Percentiles rank a stretch among this genome's conserved stretches.
These are phyloP conservation scores for Neonectria ditissima DNA, from an alignment of 2,329 filamentous ascomycete genomes.

Conservation along the genomic window DNA sequence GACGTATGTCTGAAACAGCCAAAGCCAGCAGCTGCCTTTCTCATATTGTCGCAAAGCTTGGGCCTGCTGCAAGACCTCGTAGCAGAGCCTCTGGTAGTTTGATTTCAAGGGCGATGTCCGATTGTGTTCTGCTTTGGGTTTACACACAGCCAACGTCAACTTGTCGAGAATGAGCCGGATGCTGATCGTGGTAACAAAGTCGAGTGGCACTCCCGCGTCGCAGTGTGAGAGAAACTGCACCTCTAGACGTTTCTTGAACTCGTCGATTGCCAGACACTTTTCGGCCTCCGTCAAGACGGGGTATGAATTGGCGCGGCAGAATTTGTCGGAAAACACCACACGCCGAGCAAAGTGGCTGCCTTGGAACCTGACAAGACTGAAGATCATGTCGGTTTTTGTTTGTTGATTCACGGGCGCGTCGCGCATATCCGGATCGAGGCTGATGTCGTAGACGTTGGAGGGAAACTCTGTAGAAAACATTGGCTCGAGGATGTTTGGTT, in stretches of 20 bases:
- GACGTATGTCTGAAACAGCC: slow-evolving; percentile 6
- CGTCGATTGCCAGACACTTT: slow-evolving; percentile 4
- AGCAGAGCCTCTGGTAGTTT: slow-evolving; percentile 12
- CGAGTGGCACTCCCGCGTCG: slow-evolving; percentile 3
- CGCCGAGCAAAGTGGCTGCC: slow-evolving; percentile 4
- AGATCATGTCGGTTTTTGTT: slow-evolving; percentile 19
- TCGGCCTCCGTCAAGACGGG: background rate
- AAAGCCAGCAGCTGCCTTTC: slow-evolving; percentile 19
- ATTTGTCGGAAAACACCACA: slow-evolving; percentile 16
- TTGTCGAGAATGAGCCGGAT: slow-evolving; percentile 2
- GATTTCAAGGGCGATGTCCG: background rate
- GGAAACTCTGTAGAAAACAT: slow-evolving; percentile 4
- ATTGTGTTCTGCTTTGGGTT: slow-evolving; percentile 1
- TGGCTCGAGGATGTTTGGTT: slow-evolving; percentile 24
- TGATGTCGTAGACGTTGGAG: slow-evolving; percentile 7
- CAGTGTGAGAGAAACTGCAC: slow-evolving; percentile 9
- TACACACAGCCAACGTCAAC: background rate
- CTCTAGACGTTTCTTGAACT: slow-evolving; percentile 1
- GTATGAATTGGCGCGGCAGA: background rate
- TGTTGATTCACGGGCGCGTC: background rate
- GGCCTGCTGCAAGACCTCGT: slow-evolving; percentile 21
- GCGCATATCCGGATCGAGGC: background rate
- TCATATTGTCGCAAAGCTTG: slow-evolving; percentile 16
- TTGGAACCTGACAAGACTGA: slow-evolving; percentile 6
- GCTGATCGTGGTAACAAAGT: slow-evolving; percentile 7